Conservation (phyloP, 2,329 filamentous ascomycete species). For the Neofusicoccum ribis region DNA sequence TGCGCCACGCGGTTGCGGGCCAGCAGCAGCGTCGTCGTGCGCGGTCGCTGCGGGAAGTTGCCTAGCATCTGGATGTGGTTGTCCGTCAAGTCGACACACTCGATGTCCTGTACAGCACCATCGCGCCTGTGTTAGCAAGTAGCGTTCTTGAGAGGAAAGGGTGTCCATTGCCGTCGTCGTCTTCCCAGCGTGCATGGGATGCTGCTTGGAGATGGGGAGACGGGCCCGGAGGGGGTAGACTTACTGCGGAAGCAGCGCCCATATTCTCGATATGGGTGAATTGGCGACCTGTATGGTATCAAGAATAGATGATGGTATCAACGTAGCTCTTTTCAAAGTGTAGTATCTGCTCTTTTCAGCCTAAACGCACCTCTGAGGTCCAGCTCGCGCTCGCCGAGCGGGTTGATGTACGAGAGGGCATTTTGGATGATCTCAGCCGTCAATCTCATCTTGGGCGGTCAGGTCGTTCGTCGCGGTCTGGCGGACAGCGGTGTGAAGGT, state of each 20-base stretch:
- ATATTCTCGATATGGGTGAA: slow-evolving; percentile 97
- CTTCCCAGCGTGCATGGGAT: not conserved
- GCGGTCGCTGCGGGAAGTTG: slow-evolving; percentile 90
- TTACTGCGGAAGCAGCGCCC: slow-evolving; percentile 75
- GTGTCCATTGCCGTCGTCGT: no score
- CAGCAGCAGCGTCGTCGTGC: slow-evolving; percentile 82
- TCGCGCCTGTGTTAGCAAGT: no score
- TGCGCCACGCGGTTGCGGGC: slow-evolving; percentile 83
- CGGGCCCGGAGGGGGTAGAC: slow-evolving; percentile 37
- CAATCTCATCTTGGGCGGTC: slow-evolving; percentile 44
- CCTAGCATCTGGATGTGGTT: slow-evolving; percentile 89
- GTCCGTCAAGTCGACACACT: slow-evolving; percentile 97
- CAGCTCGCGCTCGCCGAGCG: slow-evolving; percentile 96
- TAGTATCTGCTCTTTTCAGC: slow-evolving; percentile 95
- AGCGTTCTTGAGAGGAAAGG: no score
- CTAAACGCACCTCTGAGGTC: slow-evolving; percentile 92
- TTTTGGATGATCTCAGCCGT: slow-evolving; percentile 91
- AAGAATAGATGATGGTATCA: slow-evolving; percentile 68
- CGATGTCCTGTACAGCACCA: slow-evolving; percentile 67
- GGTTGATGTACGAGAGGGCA: slow-evolving; percentile 97
- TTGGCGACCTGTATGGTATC: slow-evolving; percentile 77
- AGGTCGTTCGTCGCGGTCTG: not conserved
- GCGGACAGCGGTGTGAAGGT: not conserved
- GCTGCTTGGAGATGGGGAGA: not conserved
- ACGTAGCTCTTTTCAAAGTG: slow-evolving; percentile 74